phyloP scores from a whole-genome alignment of 306 rosid genomes.

The Cucumis melo region DNA sequence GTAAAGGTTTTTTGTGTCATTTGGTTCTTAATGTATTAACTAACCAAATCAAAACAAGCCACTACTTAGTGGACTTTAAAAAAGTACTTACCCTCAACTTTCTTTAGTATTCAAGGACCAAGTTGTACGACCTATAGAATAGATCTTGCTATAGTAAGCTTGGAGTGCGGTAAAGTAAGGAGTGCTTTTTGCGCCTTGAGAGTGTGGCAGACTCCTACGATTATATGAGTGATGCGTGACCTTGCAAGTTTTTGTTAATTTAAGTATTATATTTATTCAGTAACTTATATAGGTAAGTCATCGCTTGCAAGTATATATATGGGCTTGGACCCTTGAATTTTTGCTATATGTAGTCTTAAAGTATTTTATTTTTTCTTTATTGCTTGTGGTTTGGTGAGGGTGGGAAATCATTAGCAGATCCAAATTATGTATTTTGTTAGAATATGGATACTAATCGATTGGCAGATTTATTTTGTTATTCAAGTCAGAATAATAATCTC shows the following conservation, averaged over 20 bases:
- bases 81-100: background rate
- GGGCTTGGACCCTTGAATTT: background rate
- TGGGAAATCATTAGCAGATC: background rate
- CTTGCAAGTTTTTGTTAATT: background rate
- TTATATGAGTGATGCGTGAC: background rate
- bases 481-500: background rate
- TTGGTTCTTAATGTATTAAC: background rate
- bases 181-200: background rate
- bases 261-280: background rate
- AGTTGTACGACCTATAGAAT: background rate
- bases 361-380: background rate
- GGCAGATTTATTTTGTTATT: background rate
- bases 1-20: constrained; percentile 16
- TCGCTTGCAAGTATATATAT: background rate
- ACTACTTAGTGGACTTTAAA: background rate
- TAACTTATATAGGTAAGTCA: background rate
- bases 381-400: background rate
- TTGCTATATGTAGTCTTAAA: background rate
- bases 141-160: background rate
- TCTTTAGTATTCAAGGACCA: background rate
- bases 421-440: background rate
- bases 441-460: background rate
- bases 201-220: background rate
- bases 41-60: background rate
- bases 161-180: background rate